These are phyloP conservation scores for Lecanosticta acicola DNA, from an alignment of 2,329 filamentous ascomycete genomes.

Conservation along the genomic window DNA sequence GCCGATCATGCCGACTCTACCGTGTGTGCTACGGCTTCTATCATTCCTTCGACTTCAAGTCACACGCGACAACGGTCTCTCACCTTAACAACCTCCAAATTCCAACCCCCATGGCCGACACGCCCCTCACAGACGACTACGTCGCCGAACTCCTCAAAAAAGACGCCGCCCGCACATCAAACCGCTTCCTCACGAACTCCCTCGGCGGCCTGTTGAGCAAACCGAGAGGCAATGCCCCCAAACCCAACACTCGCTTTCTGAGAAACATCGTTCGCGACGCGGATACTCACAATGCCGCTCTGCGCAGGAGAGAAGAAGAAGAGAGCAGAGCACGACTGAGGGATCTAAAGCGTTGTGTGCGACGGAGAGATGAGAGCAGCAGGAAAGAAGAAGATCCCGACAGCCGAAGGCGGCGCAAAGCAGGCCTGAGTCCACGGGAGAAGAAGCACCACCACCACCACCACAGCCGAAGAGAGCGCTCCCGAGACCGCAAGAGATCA, in stretches of 20 bases:
- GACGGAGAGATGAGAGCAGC: constrained; percentile 6
- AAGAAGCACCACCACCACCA: too few relatives aligned
- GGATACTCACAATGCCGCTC: constrained; percentile 78
- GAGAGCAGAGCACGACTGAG: constrained; percentile 69
- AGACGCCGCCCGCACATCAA: constrained; percentile 62
- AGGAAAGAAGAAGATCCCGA: constrained; percentile 3
- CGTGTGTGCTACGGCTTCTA: too few relatives aligned
- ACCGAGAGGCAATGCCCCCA: constrained; percentile 50
- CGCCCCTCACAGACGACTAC: constrained; percentile 62
- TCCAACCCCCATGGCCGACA: background rate
- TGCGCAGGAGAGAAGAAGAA: constrained; percentile 76
- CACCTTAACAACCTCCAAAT: background rate
- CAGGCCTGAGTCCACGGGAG: background rate
- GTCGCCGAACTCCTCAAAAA: constrained; percentile 72
- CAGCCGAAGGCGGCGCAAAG: constrained; percentile 4
- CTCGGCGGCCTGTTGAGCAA: constrained; percentile 10
- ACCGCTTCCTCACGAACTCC: constrained; percentile 15
- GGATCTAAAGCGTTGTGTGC: constrained; percentile 46
- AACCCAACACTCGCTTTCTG: constrained; percentile 87
- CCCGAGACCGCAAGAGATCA: constrained; percentile 1
- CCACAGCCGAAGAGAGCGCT: background rate
- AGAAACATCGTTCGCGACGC: constrained; percentile 83
- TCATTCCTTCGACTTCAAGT: too few relatives aligned
- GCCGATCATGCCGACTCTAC: background rate
- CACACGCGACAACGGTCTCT: too few relatives aligned